Percentiles rank a stretch among this genome's conserved stretches.
These are phyloP conservation scores for Multifurca ochricompacta DNA, from an alignment of 768 basidiomycete genomes.

Conservation along the genomic window DNA sequence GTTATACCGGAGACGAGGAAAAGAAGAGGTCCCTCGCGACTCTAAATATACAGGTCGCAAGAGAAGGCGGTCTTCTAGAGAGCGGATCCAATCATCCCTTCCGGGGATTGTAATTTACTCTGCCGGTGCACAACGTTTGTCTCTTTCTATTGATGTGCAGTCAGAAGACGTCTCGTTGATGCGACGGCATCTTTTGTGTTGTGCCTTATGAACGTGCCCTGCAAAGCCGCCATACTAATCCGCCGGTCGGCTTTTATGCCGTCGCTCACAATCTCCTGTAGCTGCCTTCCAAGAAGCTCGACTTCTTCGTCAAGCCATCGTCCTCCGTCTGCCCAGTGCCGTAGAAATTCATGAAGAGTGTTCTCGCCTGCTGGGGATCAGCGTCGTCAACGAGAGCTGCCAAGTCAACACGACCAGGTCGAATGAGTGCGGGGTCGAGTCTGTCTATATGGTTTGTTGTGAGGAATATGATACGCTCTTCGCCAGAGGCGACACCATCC, in stretches of 20 bases:
- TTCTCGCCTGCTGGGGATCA: slow-evolving; percentile 66
- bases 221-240: slow-evolving; percentile 93
- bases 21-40: slow-evolving; percentile 75
- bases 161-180: slow-evolving; percentile 39
- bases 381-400: slow-evolving; percentile 82
- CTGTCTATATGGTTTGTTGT: slow-evolving; percentile 93
- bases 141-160: background rate
- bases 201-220: slow-evolving; percentile 88
- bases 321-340: slow-evolving; percentile 32
- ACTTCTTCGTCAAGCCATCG: slow-evolving; percentile 34
- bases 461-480: slow-evolving; percentile 98
- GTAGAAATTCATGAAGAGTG: slow-evolving; percentile 82
- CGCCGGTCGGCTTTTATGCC: slow-evolving; percentile 46
- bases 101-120: background rate
- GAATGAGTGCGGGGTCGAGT: slow-evolving; percentile 90
- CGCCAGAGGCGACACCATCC: slow-evolving; percentile 95
- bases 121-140: background rate
- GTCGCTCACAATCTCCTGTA: slow-evolving; percentile 47
- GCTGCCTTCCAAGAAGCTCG: slow-evolving; percentile 39
- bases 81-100: background rate
- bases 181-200: slow-evolving; percentile 47
- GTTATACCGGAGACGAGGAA: slow-evolving; percentile 80
- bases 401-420: slow-evolving; percentile 92
- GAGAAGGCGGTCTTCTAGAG: slow-evolving; percentile 68
- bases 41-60: slow-evolving; percentile 92